Conservation (phyloP, 768 basidiomycete species). For the Multifurca ochricompacta region DNA sequence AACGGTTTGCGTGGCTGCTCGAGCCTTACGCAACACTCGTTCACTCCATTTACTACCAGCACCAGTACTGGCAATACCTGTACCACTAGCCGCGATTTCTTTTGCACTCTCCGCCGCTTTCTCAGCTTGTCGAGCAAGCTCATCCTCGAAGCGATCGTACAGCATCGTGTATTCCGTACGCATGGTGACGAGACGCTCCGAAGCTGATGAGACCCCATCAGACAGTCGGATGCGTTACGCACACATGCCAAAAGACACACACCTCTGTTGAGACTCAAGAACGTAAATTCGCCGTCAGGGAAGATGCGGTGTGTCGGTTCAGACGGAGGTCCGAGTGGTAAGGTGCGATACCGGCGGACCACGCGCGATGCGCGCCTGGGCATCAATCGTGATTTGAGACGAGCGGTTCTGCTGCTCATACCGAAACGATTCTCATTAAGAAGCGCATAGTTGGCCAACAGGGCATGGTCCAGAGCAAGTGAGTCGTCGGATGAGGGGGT, state of each 20-base stretch:
- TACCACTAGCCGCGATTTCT: constrained; percentile 36
- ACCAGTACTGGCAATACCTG: constrained; percentile 23
- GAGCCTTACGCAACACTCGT: constrained; percentile 12
- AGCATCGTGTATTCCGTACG: constrained; percentile 61
- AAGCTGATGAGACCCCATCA: constrained; percentile 40
- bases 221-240: constrained; percentile 19
- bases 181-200: constrained; percentile 60
- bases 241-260: constrained; percentile 37
- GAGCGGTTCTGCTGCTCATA: background rate
- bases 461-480: constrained; percentile 69
- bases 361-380: constrained; percentile 45
- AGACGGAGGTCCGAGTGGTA: constrained; percentile 34
- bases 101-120: constrained; percentile 45
- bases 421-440: constrained; percentile 3
- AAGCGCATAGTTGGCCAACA: constrained; percentile 40
- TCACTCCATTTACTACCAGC: constrained; percentile 25
- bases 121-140: constrained; percentile 62
- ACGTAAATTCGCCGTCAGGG: constrained; percentile 49
- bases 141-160: constrained; percentile 62
- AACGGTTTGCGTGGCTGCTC: constrained; percentile 28
- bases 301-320: constrained; percentile 30
- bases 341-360: constrained; percentile 36
- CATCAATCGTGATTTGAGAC: constrained; percentile 36
- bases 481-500: constrained; percentile 60
- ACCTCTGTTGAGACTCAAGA: constrained; percentile 60